Percentiles rank a stretch among this genome's conserved stretches.
Evolutionary conservation across 495 filamentous ascomycete species (phyloP).

Genomic region (Astrothelium subdiscretum): DNA sequence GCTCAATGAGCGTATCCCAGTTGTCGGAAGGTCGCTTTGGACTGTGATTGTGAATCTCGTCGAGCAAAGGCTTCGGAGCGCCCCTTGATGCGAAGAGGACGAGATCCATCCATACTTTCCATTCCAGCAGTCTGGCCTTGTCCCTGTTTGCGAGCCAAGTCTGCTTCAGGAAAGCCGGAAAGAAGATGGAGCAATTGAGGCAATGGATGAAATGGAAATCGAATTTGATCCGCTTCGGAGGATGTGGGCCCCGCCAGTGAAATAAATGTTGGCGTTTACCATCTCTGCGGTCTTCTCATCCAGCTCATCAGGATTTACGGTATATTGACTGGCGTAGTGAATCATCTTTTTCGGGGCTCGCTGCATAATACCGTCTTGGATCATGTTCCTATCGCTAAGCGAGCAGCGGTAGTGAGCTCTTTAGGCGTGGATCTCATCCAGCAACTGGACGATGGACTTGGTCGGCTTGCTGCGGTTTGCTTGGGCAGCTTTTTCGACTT

Average conservation of each 20-base stretch:
- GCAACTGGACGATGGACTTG: slow-evolving; percentile 44
- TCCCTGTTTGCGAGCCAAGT: slow-evolving; percentile 29
- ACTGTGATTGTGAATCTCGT: slow-evolving; percentile 44
- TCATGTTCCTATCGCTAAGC: slow-evolving; percentile 47
- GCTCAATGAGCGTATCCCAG: slow-evolving; percentile 47
- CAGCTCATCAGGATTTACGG: slow-evolving; percentile 47
- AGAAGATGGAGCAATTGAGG: slow-evolving; percentile 53
- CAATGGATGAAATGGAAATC: slow-evolving; percentile 78
- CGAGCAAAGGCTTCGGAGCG: slow-evolving; percentile 40
- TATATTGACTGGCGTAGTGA: slow-evolving; percentile 45
- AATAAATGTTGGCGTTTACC: slow-evolving; percentile 54
- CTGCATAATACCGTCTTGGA: slow-evolving; percentile 52
- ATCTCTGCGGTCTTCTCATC: slow-evolving; percentile 65
- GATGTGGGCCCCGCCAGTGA: slow-evolving; percentile 50
- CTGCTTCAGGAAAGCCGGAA: slow-evolving; percentile 38
- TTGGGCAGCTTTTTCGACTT: slow-evolving; percentile 41
- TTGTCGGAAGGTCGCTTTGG: slow-evolving; percentile 26
- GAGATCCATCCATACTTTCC: slow-evolving; percentile 62
- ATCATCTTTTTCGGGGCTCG: slow-evolving; percentile 54
- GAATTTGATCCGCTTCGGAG: slow-evolving; percentile 51
- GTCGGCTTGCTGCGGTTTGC: slow-evolving; percentile 17
- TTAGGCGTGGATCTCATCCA: slow-evolving; percentile 47
- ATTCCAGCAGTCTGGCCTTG: slow-evolving; percentile 59
- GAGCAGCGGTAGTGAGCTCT: slow-evolving; percentile 40
- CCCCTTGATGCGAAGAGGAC: slow-evolving; percentile 52